Conservation (phyloP, 2,329 filamentous ascomycete species). For the Mariannaea elegans region DNA sequence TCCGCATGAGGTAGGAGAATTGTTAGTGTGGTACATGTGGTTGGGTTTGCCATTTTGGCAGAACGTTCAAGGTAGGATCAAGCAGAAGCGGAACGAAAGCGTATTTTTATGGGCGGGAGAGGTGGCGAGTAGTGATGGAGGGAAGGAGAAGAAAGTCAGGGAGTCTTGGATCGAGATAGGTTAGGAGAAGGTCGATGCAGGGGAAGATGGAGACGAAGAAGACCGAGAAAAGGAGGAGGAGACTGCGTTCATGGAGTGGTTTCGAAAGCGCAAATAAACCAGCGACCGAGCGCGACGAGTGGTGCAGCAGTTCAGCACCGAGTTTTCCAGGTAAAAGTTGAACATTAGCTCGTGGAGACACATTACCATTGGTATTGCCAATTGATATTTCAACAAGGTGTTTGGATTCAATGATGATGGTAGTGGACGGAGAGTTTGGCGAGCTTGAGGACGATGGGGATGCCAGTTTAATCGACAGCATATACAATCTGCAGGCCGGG, state of each 20-base stretch:
- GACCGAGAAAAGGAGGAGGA: not conserved
- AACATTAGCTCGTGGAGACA: not conserved
- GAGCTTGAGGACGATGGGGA: not conserved
- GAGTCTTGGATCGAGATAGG: not conserved
- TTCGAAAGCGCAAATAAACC: not conserved
- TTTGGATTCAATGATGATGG: not conserved
- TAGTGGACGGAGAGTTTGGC: not conserved
- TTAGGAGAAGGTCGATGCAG: not conserved
- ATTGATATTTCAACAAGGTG: not conserved
- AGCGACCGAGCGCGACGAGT: not conserved
- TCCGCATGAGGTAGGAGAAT: not conserved
- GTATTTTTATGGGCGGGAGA: not conserved
- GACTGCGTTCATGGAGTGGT: not conserved
- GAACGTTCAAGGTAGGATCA: not conserved
- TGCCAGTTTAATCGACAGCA: not conserved
- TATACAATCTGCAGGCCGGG: not conserved
- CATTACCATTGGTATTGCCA: not conserved
- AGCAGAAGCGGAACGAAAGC: not conserved
- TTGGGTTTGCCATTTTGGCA: not conserved
- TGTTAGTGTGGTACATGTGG: not conserved
- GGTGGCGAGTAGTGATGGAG: not conserved
- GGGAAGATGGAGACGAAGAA: not conserved
- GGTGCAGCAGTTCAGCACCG: not conserved
- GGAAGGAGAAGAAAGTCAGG: not conserved
- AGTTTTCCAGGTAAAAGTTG: not conserved